Evolutionary conservation across 75 land plant genomes (phyloP), one percentile per base, ranked within the genome.

Genomic region (Pinus taeda): DNA sequence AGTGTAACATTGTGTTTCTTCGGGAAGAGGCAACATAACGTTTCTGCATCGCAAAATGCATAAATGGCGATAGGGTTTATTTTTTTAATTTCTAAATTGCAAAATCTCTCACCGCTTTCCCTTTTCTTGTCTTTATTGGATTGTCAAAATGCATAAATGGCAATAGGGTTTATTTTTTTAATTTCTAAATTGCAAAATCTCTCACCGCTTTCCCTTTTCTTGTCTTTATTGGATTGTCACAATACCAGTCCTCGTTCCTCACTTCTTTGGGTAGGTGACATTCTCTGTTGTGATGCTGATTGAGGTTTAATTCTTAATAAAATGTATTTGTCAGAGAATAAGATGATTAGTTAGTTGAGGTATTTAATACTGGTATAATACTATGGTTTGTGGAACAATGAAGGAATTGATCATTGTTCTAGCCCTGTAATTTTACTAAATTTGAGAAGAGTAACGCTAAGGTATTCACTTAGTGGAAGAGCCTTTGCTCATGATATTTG

Each of bases 11-110:
- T 42, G 22, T 42, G 29, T 12, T 24, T 37, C n/a, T 69, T 69
- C n/a, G 12, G 49, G 71, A 69, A 69, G 71, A 30, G 42, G 71
- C 71, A 69, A 37, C 49, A 39, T 69, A 20, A 9, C 42, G n/a
- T 22, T 37, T 22, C 42, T 42, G 20, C 49, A 39, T 39, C 42
- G 24, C 11, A 69, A 69, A 39, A 8, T 6, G 13, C 71, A 69
- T 20, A 69, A 69, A 42, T 39, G n/a, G 21, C n/a, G 8, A 69
- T 37, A 69, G 3, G n/a, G 18, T 42, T 39, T 20, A 9, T 42
- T 42, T 4, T 39, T 39, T 39, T 3, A 39, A 18, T 17, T 42
- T 42, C 22, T 33, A 15, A 15, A 36, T 18, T 18, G 3, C 8
- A 39, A 67, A 67, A 37, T 18, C 5, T 39, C 12, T 67, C 17